A percentile compares a stretch with the other conserved stretches of the same genome.
Evolutionary conservation across 2,329 filamentous ascomycete genomes (phyloP).

Genomic region (Calonectria pseudoreteaudii): DNA sequence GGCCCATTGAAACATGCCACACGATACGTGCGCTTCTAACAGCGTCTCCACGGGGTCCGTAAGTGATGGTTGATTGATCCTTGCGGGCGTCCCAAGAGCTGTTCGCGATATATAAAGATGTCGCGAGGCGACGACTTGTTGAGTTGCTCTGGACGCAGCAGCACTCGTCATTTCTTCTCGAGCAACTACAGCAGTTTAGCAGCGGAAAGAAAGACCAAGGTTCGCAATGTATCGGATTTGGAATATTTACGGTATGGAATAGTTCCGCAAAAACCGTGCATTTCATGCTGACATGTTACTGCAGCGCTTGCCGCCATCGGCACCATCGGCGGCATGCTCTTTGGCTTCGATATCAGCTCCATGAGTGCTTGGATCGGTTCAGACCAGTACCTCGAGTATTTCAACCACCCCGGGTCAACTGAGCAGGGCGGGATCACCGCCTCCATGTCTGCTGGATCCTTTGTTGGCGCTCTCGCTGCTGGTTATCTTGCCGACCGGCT

Average conservation of each 20-base stretch:
- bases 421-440: conserved; percentile 63
- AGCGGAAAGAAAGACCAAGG: background rate
- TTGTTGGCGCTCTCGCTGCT: conserved; percentile 58
- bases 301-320: conserved; percentile 52
- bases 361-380: conserved; percentile 69
- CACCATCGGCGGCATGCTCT: conserved; percentile 58
- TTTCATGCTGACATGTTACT: conserved; percentile 22
- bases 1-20: conserved; percentile 32
- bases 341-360: conserved; percentile 69
- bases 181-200: background rate
- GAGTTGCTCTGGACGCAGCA: conserved; percentile 6
- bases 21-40: conserved; percentile 44
- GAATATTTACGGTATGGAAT: conserved; percentile 50
- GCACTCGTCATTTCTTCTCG: conserved; percentile 9
- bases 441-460: conserved; percentile 61
- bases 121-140: background rate
- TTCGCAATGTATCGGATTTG: conserved; percentile 50
- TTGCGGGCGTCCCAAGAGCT: conserved; percentile 7
- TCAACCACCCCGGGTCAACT: conserved; percentile 58
- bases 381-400: conserved; percentile 63
- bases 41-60: conserved; percentile 30
- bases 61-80: conserved; percentile 2
- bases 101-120: conserved; percentile 35
- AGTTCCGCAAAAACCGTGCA: background rate
- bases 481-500: conserved; percentile 60